Conservation (phyloP, 2,329 filamentous ascomycete genomes). For the Ascochyta clinopodiicola region DNA sequence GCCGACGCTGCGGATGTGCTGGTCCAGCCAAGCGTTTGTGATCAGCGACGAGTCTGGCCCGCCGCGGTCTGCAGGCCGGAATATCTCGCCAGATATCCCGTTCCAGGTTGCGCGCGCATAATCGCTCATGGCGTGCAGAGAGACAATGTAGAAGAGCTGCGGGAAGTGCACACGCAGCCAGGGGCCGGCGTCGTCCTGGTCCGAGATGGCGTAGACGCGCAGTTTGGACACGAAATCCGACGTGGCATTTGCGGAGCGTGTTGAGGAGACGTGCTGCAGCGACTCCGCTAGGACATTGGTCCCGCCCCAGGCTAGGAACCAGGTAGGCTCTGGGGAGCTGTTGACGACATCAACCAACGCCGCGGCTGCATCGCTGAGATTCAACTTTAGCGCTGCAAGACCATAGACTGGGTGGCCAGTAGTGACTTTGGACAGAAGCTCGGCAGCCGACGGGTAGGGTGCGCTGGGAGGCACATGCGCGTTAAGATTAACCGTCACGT, state of each 20-base stretch:
- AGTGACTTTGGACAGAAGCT: conserved; percentile 14
- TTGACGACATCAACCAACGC: conserved; percentile 32
- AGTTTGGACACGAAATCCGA: conserved; percentile 51
- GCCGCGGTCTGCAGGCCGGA: conserved; percentile 48
- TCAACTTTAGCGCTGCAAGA: conserved; percentile 10
- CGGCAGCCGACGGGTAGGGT: conserved; percentile 29
- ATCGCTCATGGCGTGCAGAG: conserved; percentile 57
- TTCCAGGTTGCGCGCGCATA: conserved; percentile 58
- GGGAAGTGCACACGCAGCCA: conserved; percentile 59
- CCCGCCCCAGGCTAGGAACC: conserved; percentile 60
- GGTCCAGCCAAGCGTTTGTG: conserved; percentile 55
- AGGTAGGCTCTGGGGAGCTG: conserved; percentile 50
- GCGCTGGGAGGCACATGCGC: conserved; percentile 42
- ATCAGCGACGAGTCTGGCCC: conserved; percentile 53
- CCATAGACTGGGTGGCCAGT: conserved; percentile 38
- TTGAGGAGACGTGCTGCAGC: conserved; percentile 48
- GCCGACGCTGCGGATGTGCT: conserved; percentile 55
- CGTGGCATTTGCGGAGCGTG: conserved; percentile 38
- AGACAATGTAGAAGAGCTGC: conserved; percentile 58
- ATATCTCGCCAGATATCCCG: conserved; percentile 55
- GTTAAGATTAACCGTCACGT: conserved; percentile 52
- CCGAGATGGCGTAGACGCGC: conserved; percentile 61
- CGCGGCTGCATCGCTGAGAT: conserved; percentile 20
- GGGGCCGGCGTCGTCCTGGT: conserved; percentile 59
- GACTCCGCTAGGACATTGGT: conserved; percentile 60